These are phyloP conservation scores for Sequoia sempervirens DNA, from an alignment of 75 land plant genomes.

Conservation along the genomic window DNA sequence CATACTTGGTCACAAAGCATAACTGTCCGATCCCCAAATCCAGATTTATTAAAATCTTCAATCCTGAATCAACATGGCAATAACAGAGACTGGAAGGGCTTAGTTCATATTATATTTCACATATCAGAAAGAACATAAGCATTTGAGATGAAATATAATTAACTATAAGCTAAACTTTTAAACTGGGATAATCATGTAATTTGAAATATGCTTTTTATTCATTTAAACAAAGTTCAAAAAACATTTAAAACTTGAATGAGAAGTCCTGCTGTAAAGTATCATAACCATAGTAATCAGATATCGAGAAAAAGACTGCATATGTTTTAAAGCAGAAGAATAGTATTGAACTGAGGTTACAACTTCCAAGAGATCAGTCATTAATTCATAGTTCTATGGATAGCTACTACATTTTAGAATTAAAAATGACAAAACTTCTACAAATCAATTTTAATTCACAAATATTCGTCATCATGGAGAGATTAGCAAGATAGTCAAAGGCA, in stretches of 20 bases:
- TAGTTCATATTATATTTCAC: background rate
- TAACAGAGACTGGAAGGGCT: background rate
- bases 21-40: constrained; percentile 64
- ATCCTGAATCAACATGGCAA: constrained; percentile 26
- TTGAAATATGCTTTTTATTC: background rate
- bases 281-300: background rate
- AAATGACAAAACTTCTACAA: background rate
- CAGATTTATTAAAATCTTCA: constrained; percentile 50
- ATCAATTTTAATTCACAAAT: constrained; percentile 3
- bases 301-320: background rate
- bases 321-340: background rate
- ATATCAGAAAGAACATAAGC: background rate
- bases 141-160: background rate
- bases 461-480: background rate
- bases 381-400: background rate
- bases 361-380: background rate
- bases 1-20: constrained; percentile 80
- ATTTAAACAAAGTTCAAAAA: background rate
- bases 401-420: background rate
- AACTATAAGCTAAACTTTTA: background rate
- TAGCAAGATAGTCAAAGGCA: background rate
- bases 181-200: background rate
- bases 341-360: background rate
- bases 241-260: background rate
- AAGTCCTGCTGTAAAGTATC: background rate